Evolutionary conservation across 768 basidiomycete genomes (phyloP).

Genomic region (Grammothele lineata): DNA sequence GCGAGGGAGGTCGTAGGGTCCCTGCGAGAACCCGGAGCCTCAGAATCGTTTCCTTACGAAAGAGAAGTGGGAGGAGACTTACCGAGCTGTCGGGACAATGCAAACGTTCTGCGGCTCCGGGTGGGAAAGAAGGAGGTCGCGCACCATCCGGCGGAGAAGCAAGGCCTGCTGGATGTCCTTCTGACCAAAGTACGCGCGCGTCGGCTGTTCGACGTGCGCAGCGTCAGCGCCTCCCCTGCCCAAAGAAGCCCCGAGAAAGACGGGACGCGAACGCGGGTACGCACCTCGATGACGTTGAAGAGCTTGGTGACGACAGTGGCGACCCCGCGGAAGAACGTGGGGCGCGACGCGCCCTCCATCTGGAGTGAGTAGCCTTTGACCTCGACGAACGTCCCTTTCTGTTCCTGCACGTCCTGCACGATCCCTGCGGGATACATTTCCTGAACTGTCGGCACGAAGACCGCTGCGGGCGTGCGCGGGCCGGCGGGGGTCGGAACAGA

Average conservation of each 20-base stretch:
- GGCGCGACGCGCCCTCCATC: slow-evolving; percentile 88
- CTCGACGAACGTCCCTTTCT: slow-evolving; percentile 88
- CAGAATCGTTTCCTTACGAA: neutral
- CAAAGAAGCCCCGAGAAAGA: too few species aligned
- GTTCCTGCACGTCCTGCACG: slow-evolving; percentile 63
- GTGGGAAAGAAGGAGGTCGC: slow-evolving; percentile 77
- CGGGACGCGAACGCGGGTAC: slow-evolving; percentile 16
- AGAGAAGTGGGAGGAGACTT: neutral
- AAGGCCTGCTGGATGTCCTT: slow-evolving; percentile 98
- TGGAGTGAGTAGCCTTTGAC: slow-evolving; percentile 88
- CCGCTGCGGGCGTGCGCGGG: slow-evolving; percentile 48
- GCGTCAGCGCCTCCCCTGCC: neutral
- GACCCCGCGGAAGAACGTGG: slow-evolving; percentile 93
- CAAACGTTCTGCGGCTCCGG: slow-evolving; percentile 72
- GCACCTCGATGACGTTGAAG: slow-evolving; percentile 86
- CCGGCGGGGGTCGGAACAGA: slow-evolving; percentile 13
- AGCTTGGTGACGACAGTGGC: slow-evolving; percentile 93
- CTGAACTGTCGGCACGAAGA: slow-evolving; percentile 74
- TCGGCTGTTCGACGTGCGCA: slow-evolving; percentile 57
- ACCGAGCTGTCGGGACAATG: slow-evolving; percentile 82
- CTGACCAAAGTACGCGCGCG: slow-evolving; percentile 92
- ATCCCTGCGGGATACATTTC: slow-evolving; percentile 97
- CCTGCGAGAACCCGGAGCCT: slow-evolving; percentile 2
- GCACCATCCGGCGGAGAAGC: slow-evolving; percentile 69
- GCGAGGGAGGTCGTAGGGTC: slow-evolving; percentile 66